A percentile compares a stretch with the other conserved stretches of the same genome.
Conservation (phyloP, 2,329 filamentous ascomycete species). For the Pyricularia sp. region DNA sequence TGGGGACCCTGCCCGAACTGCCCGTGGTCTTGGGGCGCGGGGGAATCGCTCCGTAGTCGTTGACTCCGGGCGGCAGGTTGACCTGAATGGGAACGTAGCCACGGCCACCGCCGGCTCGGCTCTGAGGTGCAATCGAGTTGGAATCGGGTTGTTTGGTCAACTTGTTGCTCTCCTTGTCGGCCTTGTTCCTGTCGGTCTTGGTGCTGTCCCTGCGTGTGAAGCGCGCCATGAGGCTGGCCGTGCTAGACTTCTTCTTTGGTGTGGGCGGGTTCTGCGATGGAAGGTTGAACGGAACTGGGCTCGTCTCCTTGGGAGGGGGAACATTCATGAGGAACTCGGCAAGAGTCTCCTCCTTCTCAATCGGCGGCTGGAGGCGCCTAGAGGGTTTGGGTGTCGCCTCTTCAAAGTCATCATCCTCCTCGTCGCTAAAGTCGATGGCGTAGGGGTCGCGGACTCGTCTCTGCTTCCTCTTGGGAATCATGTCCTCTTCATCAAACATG, state of each 20-base stretch:
- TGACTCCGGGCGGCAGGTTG: slow-evolving; percentile 34
- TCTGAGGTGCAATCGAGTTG: slow-evolving; percentile 14
- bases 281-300: slow-evolving; percentile 22
- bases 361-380: slow-evolving; percentile 26
- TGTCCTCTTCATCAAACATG: slow-evolving; percentile 39
- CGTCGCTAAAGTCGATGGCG: slow-evolving; percentile 75
- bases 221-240: slow-evolving; percentile 52
- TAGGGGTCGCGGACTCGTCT: slow-evolving; percentile 81
- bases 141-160: neutral
- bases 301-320: slow-evolving; percentile 50
- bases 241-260: slow-evolving; percentile 56
- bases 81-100: slow-evolving; percentile 46
- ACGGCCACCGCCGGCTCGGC: slow-evolving; percentile 24
- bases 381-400: slow-evolving; percentile 25
- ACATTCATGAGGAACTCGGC: slow-evolving; percentile 66
- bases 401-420: slow-evolving; percentile 46
- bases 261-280: slow-evolving; percentile 16
- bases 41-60: slow-evolving; percentile 23
- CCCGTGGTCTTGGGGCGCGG: slow-evolving; percentile 9
- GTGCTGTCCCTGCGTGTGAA: slow-evolving; percentile 32
- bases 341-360: slow-evolving; percentile 54
- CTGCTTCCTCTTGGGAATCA: slow-evolving; percentile 63
- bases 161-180: neutral
- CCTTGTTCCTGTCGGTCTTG: slow-evolving; percentile 9
- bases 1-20: slow-evolving; percentile 31